Evolutionary conservation across 2,329 filamentous ascomycete species (phyloP), one percentile per base, ranked within the genome.

Genomic region (Penicillium palitans): DNA sequence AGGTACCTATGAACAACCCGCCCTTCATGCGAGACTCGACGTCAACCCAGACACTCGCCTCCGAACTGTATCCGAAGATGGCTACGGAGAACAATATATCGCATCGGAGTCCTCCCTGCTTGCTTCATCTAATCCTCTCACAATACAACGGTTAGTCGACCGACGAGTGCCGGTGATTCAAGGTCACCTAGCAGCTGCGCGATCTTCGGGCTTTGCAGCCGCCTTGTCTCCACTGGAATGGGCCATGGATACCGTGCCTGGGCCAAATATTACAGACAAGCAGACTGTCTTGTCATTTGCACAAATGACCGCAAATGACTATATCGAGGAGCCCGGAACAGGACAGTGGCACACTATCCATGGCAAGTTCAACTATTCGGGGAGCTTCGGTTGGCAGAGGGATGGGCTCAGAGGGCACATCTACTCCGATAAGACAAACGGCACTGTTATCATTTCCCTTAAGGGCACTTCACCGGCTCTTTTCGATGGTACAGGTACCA

Each of bases 401-500:
- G 93, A 98, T 72, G 93, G 93, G 3, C 81, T 98, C 27, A 87
- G 93, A 56, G 95, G 95, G 2, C 95, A 99, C 74, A 87, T 99
- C 56, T 98, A 93, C 77, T 89, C 90, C 17, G 92, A 98, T 69
- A 86, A 92, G 67, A 84, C 79, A 40, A 97, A 98, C 74, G 85
- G 85, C 37, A 98, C 93, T 1, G 83, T 98, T 53, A 87, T 98
- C 42, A 95, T 98, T 63, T 93, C 91, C 6, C 78, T 99, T 57
- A 99, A 99, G 77, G 95, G 93, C 54, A 97, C 93, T 0, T 90
- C 88, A 1, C 86, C 89, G 2, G 93, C 95, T 13, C 87, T 98
- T 4, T 98, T 97, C 71, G 93, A 98, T 73, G 95, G 95, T n/a
- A 90, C 93, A 39, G 93, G 93, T 52, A 98, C 95, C 1, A 98